Evolutionary conservation across 371 early-diverging fungal species (phyloP).

Genomic region (Rhizopus arrhizus): DNA sequence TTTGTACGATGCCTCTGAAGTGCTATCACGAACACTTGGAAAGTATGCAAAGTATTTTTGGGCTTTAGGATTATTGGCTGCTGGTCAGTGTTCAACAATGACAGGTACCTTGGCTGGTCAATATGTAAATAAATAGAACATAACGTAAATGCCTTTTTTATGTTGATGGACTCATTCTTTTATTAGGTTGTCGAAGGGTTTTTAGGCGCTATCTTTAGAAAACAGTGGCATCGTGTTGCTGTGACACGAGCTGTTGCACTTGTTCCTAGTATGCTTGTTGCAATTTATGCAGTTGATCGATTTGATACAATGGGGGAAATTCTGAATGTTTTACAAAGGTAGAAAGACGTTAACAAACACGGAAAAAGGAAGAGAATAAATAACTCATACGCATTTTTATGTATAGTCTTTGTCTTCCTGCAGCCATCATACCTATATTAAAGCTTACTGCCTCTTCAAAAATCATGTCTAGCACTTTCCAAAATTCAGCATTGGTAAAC

Average conservation of each 20-base stretch:
- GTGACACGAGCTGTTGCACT: constrained; percentile 69
- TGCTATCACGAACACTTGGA: constrained; percentile 60
- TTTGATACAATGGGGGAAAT: constrained; percentile 72
- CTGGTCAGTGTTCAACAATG: constrained; percentile 78
- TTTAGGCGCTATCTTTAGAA: constrained; percentile 60
- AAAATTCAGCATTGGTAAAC: constrained; percentile 33
- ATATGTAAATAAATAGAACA: constrained; percentile 49
- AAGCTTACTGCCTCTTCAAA: constrained; percentile 55
- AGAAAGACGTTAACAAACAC: background rate
- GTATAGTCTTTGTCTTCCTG: constrained; percentile 67
- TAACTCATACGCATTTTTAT: background rate
- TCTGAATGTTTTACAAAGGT: constrained; percentile 71
- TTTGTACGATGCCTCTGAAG: constrained; percentile 65
- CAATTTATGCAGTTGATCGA: constrained; percentile 60
- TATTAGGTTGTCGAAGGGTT: constrained; percentile 64
- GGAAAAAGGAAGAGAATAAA: background rate
- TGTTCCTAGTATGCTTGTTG: constrained; percentile 70
- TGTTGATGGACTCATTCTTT: background rate
- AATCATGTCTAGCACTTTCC: constrained; percentile 56
- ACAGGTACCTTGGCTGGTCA: constrained; percentile 79
- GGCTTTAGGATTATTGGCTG: constrained; percentile 70
- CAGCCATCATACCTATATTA: constrained; percentile 72
- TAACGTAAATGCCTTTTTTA: background rate
- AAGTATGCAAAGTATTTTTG: constrained; percentile 62
- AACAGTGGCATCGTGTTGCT: constrained; percentile 71